Evolutionary conservation across 208 protist species (phyloP).

Genomic region (Endotrypanum monterogeii): DNA sequence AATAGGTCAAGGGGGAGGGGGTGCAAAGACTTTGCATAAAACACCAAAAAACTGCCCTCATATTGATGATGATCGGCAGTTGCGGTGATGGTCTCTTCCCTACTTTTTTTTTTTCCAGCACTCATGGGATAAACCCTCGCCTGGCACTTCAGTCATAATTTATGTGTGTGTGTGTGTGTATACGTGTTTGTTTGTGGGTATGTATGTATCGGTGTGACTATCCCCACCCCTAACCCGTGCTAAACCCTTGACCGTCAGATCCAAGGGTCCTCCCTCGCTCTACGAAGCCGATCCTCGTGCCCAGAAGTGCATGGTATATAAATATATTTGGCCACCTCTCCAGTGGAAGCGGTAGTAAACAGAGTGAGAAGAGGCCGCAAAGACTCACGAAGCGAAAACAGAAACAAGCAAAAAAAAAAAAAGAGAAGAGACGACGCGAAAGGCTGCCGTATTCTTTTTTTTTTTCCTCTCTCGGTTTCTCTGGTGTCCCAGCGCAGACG

Average conservation of each 20-base stretch:
- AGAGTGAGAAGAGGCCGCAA: not conserved
- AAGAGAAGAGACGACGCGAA: not conserved
- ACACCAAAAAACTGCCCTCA: not conserved
- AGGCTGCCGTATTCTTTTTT: not conserved
- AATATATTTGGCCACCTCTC: not conserved
- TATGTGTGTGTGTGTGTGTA: not conserved
- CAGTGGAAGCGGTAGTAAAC: not conserved
- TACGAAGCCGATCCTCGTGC: too few species aligned
- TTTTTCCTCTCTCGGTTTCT: too few species aligned
- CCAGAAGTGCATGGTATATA: too few species aligned
- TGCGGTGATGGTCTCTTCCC: too few species aligned
- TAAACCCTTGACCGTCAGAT: too few species aligned
- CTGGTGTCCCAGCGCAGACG: not conserved
- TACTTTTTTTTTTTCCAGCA: not conserved
- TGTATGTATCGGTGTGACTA: not conserved
- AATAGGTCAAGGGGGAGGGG: not conserved
- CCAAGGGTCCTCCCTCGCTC: too few species aligned
- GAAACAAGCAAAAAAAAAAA: not conserved
- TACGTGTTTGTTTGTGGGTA: not conserved
- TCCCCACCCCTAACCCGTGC: not conserved
- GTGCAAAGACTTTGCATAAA: not conserved
- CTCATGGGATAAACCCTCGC: not conserved
- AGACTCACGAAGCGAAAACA: not conserved
- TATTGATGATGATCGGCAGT: not conserved
- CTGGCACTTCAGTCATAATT: not conserved